phyloP scores from a whole-genome alignment of 768 basidiomycete genomes.

The Russula sp. region DNA sequence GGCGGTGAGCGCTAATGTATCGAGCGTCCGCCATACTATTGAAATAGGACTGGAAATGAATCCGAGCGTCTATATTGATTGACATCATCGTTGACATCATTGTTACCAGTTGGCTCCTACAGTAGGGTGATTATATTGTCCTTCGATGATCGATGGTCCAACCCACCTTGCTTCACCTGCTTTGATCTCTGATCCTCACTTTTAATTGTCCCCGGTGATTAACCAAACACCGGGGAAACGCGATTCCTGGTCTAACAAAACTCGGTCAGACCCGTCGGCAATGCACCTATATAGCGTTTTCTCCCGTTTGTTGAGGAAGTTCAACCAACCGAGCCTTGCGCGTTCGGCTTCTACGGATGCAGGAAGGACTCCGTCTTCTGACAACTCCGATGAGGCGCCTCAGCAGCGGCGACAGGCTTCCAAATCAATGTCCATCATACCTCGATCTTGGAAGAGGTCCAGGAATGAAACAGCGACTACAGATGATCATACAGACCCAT shows the following conservation, averaged over 20 bases:
- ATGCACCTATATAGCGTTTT: background rate
- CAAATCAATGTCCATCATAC: background rate
- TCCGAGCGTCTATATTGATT: too few relatives aligned
- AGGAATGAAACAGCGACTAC: background rate
- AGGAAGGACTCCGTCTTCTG: background rate
- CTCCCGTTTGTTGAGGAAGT: constrained; percentile 1
- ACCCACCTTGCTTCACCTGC: too few relatives aligned
- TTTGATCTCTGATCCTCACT: too few relatives aligned
- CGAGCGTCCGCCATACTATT: too few relatives aligned
- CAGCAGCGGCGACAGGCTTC: background rate
- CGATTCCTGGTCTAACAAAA: background rate
- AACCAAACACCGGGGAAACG: too few relatives aligned
- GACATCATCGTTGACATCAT: too few relatives aligned
- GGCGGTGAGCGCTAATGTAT: too few relatives aligned
- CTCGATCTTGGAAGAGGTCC: background rate
- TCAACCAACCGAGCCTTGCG: constrained; percentile 1
- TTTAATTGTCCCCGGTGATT: too few relatives aligned
- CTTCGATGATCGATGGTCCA: too few relatives aligned
- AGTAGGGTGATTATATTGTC: too few relatives aligned
- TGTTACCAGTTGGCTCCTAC: too few relatives aligned
- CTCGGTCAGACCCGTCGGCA: background rate
- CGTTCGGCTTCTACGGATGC: background rate
- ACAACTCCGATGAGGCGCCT: background rate
- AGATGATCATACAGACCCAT: background rate
- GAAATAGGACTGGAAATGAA: too few relatives aligned